A percentile compares a stretch with the other conserved stretches of the same genome.
These are phyloP conservation scores for Podila epicladia DNA, from an alignment of 192 early-diverging fungal species.

Conservation along the genomic window DNA sequence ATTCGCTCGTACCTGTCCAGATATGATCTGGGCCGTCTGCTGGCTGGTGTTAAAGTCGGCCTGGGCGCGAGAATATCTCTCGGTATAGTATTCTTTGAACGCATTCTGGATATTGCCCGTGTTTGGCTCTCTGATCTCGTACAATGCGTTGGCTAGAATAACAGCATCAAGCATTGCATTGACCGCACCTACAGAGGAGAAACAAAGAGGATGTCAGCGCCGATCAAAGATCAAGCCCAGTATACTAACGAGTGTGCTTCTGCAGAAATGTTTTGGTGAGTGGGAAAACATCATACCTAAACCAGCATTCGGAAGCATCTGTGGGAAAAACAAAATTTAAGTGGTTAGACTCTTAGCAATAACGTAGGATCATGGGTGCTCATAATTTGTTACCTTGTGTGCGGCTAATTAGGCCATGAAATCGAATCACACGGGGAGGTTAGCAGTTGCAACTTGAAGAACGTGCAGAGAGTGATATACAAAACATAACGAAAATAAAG, in stretches of 20 bases:
- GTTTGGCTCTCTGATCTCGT: neutral
- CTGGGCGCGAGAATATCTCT: slow-evolving; percentile 5
- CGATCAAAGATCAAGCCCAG: neutral
- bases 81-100: slow-evolving; percentile 12
- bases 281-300: neutral
- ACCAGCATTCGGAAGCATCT: slow-evolving; percentile 23
- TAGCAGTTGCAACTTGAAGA: too few species aligned
- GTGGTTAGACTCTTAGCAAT: too few species aligned
- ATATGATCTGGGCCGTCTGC: slow-evolving; percentile 4
- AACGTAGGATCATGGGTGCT: too few species aligned
- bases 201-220: neutral
- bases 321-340: neutral
- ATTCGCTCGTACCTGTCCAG: slow-evolving; percentile 18
- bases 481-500: too few species aligned
- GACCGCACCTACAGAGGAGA: slow-evolving; percentile 8
- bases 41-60: slow-evolving; percentile 2
- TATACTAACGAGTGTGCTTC: neutral
- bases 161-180: slow-evolving; percentile 28
- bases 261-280: too few species aligned
- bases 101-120: slow-evolving; percentile 11
- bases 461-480: too few species aligned
- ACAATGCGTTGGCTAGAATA: slow-evolving; percentile 21
- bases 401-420: too few species aligned
- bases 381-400: too few species aligned
- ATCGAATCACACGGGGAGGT: too few species aligned